phyloP scores from a whole-genome alignment of 345 rosid genomes.

The Ceriops tagal region DNA sequence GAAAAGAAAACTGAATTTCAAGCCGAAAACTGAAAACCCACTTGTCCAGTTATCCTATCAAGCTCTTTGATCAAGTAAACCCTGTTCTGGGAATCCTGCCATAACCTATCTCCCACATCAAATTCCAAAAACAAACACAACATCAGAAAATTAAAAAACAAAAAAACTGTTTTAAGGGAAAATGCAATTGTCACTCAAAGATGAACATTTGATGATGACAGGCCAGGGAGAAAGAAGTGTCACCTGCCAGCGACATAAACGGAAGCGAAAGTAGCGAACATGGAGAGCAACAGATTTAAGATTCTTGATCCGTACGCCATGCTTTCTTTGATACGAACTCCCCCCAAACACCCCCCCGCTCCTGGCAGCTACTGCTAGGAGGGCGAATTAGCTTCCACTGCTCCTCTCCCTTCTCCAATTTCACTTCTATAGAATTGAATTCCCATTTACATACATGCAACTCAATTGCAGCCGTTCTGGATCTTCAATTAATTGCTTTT shows the following conservation, averaged over 20 bases:
- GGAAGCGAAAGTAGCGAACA: constrained; percentile 31
- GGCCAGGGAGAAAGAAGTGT: not conserved
- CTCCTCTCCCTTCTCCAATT: no score
- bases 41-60: constrained; percentile 31
- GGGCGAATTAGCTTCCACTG: no score
- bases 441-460: no score
- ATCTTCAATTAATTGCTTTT: no score
- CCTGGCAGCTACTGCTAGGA: no score
- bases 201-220: not conserved
- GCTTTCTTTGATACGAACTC: constrained; percentile 15
- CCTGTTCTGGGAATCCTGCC: constrained; percentile 33
- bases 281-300: constrained; percentile 53
- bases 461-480: no score
- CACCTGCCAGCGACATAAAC: constrained; percentile 31
- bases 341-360: no score
- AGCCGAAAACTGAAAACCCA: not conserved
- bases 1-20: not conserved
- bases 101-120: constrained; percentile 17
- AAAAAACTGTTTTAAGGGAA: not conserved
- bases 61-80: constrained; percentile 33
- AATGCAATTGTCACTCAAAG: not conserved
- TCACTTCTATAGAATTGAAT: no score
- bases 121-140: constrained; percentile 7
- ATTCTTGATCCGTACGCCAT: constrained; percentile 41
- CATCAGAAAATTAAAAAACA: not conserved